phyloP scores from a whole-genome alignment of 1,139 yeast genomes.

The Pichiaceae sp. region DNA sequence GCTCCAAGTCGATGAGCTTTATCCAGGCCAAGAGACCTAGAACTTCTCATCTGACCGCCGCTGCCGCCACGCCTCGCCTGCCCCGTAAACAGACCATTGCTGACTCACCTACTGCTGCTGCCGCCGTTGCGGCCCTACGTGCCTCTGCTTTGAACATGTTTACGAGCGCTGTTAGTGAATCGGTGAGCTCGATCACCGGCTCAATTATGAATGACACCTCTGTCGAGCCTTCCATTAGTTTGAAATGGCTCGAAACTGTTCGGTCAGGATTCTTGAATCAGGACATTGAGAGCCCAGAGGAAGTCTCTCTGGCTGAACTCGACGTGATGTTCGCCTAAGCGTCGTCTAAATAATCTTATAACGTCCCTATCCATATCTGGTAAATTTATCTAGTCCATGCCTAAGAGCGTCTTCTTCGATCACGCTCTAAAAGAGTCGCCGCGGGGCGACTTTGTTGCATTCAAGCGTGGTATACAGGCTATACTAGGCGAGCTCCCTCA shows the following conservation, averaged over 20 bases:
- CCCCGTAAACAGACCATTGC: constrained; percentile 46
- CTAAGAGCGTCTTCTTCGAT: constrained; percentile 13
- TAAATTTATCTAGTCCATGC: background rate
- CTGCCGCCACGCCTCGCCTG: constrained; percentile 78
- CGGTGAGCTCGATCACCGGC: constrained; percentile 22
- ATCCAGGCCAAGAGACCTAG: constrained; percentile 42
- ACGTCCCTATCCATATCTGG: background rate
- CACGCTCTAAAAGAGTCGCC: constrained; percentile 4
- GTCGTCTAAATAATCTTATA: background rate
- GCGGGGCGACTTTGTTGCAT: constrained; percentile 5
- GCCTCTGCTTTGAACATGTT: constrained; percentile 60
- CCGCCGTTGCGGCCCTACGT: constrained; percentile 67
- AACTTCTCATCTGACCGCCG: constrained; percentile 46
- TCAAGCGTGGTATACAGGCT: constrained; percentile 12
- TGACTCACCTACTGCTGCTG: constrained; percentile 55
- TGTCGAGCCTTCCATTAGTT: constrained; percentile 31
- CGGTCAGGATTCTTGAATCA: constrained; percentile 67
- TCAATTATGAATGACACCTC: constrained; percentile 26
- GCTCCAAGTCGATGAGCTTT: constrained; percentile 59
- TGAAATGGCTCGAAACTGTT: constrained; percentile 62
- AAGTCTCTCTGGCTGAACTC: constrained; percentile 61
- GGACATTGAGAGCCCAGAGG: constrained; percentile 73
- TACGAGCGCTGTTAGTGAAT: constrained; percentile 23
- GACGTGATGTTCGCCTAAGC: constrained; percentile 52
- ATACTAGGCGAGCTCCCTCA: constrained; percentile 13